Conservation (phyloP, 441 rosid genomes). For the Viola pubescens region DNA sequence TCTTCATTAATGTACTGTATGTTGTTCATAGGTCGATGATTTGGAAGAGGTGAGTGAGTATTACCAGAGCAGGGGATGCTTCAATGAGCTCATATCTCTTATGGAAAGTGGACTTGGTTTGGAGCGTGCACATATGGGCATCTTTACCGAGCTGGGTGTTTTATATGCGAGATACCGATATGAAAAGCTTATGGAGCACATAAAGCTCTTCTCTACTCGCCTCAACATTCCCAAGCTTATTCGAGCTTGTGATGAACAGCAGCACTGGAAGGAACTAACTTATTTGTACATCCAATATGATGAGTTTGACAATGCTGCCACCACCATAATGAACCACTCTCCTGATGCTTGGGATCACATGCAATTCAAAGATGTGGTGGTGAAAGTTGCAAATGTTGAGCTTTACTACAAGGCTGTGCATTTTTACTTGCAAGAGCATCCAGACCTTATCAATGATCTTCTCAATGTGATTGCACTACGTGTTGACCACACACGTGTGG, state of each 20-base stretch:
- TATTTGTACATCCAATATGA: slow-evolving; percentile 73
- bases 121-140: slow-evolving; percentile 96
- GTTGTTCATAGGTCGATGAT: slow-evolving; percentile 60
- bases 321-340: slow-evolving; percentile 89
- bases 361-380: slow-evolving; percentile 79
- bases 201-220: slow-evolving; percentile 81
- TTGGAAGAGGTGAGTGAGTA: slow-evolving; percentile 87
- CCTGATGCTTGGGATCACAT: slow-evolving; percentile 98
- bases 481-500: slow-evolving; percentile 85
- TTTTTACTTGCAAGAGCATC: slow-evolving; percentile 90
- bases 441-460: slow-evolving; percentile 74
- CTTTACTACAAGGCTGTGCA: slow-evolving; percentile 87
- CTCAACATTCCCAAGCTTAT: slow-evolving; percentile 90
- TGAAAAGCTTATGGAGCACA: slow-evolving; percentile 95
- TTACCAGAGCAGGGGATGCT: slow-evolving; percentile 91
- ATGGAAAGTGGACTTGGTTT: slow-evolving; percentile 93
- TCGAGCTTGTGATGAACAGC: slow-evolving; percentile 91
- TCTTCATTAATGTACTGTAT: not conserved
- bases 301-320: slow-evolving; percentile 91
- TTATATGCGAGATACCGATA: slow-evolving; percentile 83
- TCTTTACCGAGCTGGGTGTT: slow-evolving; percentile 89
- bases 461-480: slow-evolving; percentile 81
- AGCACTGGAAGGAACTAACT: slow-evolving; percentile 85
- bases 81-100: slow-evolving; percentile 77
- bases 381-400: slow-evolving; percentile 87